phyloP scores from a whole-genome alignment of 192 early-diverging fungal genomes.

The Coemansia sp. region DNA sequence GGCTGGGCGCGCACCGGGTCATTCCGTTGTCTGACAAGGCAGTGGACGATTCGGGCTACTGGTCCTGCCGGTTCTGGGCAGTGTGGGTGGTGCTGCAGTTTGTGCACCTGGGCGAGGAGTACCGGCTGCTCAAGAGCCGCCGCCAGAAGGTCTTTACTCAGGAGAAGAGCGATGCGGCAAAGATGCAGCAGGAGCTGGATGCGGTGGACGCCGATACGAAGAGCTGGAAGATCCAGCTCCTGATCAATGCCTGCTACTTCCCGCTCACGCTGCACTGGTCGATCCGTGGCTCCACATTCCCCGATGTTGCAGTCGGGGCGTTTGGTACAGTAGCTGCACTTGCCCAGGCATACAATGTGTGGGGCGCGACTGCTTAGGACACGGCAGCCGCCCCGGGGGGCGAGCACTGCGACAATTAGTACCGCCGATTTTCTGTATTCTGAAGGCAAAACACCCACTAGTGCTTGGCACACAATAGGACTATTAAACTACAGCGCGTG shows the following conservation, averaged over 20 bases:
- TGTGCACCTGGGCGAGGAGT: slow-evolving; percentile 67
- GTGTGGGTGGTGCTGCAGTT: slow-evolving; percentile 88
- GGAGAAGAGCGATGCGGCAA: slow-evolving; percentile 57
- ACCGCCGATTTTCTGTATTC: too few relatives aligned
- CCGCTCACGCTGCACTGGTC: slow-evolving; percentile 91
- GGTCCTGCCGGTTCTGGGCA: slow-evolving; percentile 97
- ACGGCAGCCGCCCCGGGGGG: too few relatives aligned
- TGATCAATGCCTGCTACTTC: slow-evolving; percentile 91
- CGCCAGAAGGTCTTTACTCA: slow-evolving; percentile 48
- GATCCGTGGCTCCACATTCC: slow-evolving; percentile 76
- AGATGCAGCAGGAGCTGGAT: slow-evolving; percentile 63
- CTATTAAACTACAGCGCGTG: too few relatives aligned
- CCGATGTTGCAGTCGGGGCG: slow-evolving; percentile 85
- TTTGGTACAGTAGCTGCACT: slow-evolving; percentile 91
- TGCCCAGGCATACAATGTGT: slow-evolving; percentile 74
- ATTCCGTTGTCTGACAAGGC: slow-evolving; percentile 67
- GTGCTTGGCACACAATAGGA: too few relatives aligned
- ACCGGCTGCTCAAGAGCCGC: slow-evolving; percentile 51
- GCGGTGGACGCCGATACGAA: slow-evolving; percentile 52
- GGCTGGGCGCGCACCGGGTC: slow-evolving; percentile 81
- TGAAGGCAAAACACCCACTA: too few relatives aligned
- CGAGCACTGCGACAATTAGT: too few relatives aligned
- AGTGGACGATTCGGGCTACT: slow-evolving; percentile 75
- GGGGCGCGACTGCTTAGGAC: slow-evolving; percentile 64
- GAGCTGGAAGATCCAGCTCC: slow-evolving; percentile 61